These are phyloP conservation scores for Coniella lustricola DNA, from an alignment of 2,329 filamentous ascomycete genomes.

Conservation along the genomic window DNA sequence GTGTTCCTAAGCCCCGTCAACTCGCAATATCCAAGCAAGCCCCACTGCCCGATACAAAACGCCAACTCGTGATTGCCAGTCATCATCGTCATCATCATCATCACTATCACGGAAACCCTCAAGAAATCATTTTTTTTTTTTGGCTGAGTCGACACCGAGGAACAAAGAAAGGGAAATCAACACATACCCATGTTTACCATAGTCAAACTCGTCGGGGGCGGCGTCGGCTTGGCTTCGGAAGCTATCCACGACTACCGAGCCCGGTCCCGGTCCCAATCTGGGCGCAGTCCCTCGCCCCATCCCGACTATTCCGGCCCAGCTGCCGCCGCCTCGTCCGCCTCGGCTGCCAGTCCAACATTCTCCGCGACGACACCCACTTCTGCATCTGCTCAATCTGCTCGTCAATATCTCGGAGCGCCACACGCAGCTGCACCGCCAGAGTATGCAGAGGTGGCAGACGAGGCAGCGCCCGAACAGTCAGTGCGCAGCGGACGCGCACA, in stretches of 20 bases:
- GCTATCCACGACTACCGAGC: slow-evolving; percentile 18
- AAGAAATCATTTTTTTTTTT: no score
- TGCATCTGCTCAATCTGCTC: no score
- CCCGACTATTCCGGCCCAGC: neutral
- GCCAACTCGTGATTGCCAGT: no score
- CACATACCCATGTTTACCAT: slow-evolving; percentile 5
- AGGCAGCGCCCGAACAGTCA: slow-evolving; percentile 3
- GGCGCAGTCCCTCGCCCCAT: neutral
- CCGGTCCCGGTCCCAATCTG: slow-evolving; percentile 10
- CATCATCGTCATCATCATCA: no score
- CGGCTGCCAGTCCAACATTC: neutral
- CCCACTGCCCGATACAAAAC: no score
- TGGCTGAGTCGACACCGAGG: no score
- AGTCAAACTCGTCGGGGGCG: slow-evolving; percentile 10
- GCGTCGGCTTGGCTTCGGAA: slow-evolving; percentile 19
- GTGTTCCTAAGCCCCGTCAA: no score
- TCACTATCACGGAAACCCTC: no score
- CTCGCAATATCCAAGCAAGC: no score
- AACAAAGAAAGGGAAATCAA: neutral
- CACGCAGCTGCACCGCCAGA: neutral
- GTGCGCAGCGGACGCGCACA: slow-evolving; percentile 6
- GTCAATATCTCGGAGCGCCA: no score
- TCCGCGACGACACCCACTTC: no score
- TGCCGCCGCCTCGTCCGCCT: neutral
- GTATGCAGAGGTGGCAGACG: slow-evolving; percentile 13